phyloP scores from a whole-genome alignment of 1,139 yeast species.

The Kodamaea alishanica region DNA sequence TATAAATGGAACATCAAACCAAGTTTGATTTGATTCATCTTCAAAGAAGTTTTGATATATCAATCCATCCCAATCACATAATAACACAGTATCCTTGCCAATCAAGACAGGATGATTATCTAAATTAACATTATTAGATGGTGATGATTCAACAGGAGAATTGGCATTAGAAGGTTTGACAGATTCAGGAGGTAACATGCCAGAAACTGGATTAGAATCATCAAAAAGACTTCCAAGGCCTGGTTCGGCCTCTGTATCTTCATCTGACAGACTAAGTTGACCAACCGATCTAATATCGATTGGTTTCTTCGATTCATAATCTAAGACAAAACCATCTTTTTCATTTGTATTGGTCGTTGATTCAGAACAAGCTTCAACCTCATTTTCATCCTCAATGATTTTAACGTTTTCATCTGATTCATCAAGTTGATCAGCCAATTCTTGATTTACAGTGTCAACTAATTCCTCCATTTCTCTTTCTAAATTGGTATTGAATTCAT shows the following conservation, averaged over 20 bases:
- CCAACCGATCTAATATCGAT: conserved; percentile 4
- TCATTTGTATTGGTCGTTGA: conserved; percentile 25
- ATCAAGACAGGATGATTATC: conserved; percentile 24
- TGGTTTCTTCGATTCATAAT: conserved; percentile 11
- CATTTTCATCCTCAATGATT: conserved; percentile 14
- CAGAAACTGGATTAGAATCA: conserved; percentile 7
- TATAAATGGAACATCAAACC: conserved; percentile 50
- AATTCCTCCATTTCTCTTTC: conserved; percentile 19
- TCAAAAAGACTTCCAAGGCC: conserved; percentile 25
- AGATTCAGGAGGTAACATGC: conserved; percentile 18
- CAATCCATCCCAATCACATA: conserved; percentile 68
- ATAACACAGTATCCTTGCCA: conserved; percentile 45
- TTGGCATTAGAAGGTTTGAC: conserved; percentile 22
- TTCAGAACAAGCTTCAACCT: conserved; percentile 39
- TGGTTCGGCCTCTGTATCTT: conserved; percentile 18
- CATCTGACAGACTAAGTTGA: conserved; percentile 15
- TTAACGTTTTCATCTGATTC: conserved; percentile 8
- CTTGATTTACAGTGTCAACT: not conserved
- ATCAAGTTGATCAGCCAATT: conserved; percentile 11
- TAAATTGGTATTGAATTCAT: conserved; percentile 15
- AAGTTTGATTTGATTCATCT: conserved; percentile 43
- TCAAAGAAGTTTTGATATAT: conserved; percentile 50
- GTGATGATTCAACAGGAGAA: conserved; percentile 19
- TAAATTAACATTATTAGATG: conserved; percentile 4
- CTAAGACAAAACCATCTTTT: conserved; percentile 22